These are phyloP conservation scores for Pythium periplocum DNA, from an alignment of 352 stramenopile genomes.

Conservation along the genomic window DNA sequence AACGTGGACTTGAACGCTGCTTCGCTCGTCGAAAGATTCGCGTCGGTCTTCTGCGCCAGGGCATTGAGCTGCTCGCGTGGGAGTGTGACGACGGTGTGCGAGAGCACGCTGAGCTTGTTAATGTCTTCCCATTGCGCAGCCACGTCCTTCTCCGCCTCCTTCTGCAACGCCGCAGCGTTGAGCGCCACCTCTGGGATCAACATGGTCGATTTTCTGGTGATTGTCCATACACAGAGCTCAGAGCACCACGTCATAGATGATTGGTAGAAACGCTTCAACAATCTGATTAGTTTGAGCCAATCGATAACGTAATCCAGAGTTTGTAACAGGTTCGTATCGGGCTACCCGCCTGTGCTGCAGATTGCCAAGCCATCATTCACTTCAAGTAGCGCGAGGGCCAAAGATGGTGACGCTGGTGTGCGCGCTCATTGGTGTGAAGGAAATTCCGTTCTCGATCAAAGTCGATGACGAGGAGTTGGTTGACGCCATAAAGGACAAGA, in stretches of 20 bases:
- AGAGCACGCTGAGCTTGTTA: slow-evolving; percentile 40
- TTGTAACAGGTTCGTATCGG: not conserved
- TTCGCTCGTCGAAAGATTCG: slow-evolving; percentile 15
- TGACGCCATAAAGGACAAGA: too few species aligned
- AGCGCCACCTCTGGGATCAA: slow-evolving; percentile 21
- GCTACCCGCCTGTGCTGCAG: too few species aligned
- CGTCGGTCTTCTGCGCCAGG: slow-evolving; percentile 12
- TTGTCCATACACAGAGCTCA: slow-evolving; percentile 13
- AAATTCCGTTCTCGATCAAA: too few species aligned
- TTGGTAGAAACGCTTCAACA: slow-evolving; percentile 9
- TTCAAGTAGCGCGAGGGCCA: too few species aligned
- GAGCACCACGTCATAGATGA: slow-evolving; percentile 4
- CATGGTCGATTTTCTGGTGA: slow-evolving; percentile 14
- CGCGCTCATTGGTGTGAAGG: too few species aligned
- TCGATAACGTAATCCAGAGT: slow-evolving; percentile 14
- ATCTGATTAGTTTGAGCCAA: slow-evolving; percentile 15
- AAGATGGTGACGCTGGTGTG: too few species aligned
- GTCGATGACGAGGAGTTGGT: too few species aligned
- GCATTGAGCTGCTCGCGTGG: slow-evolving; percentile 21
- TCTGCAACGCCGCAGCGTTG: not conserved
- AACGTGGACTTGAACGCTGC: slow-evolving; percentile 36
- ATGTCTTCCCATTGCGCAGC: slow-evolving; percentile 13
- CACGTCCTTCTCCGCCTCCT: not conserved
- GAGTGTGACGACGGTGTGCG: slow-evolving; percentile 34
- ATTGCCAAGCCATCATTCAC: too few species aligned